phyloP scores from a whole-genome alignment of 768 basidiomycete species.

The Suillus discolor region DNA sequence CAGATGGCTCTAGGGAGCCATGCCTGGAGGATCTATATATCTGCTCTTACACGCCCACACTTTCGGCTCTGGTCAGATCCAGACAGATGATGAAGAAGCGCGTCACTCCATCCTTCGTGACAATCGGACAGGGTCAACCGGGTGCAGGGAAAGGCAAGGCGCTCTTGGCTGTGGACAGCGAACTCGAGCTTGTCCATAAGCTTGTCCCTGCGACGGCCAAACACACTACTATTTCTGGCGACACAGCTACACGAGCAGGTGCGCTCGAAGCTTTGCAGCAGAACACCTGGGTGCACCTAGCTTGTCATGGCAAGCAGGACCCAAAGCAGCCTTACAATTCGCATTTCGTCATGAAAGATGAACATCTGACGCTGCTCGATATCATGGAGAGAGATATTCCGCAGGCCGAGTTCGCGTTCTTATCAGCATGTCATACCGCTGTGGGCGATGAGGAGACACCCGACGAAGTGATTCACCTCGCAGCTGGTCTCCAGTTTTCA shows the following conservation, averaged over 20 bases:
- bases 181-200: background rate
- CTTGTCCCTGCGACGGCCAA: background rate
- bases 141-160: background rate
- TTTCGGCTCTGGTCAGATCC: background rate
- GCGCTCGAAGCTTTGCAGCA: slow-evolving; percentile 1
- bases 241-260: background rate
- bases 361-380: background rate
- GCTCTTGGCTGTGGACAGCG: background rate
- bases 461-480: no score
- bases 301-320: slow-evolving; percentile 43
- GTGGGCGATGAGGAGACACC: background rate
- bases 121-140: background rate
- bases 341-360: background rate
- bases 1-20: background rate
- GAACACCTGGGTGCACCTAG: slow-evolving; percentile 29
- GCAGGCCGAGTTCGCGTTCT: background rate
- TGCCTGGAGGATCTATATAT: background rate
- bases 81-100: background rate
- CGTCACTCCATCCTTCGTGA: background rate
- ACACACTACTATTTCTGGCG: background rate
- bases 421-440: slow-evolving; percentile 6
- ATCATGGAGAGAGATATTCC: slow-evolving; percentile 6
- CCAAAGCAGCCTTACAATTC: slow-evolving; percentile 13
- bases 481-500: no score
- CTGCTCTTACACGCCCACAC: background rate